Evolutionary conservation across 768 basidiomycete species (phyloP), one percentile per base, ranked within the genome.

Genomic region (Lactarius deliciosus): DNA sequence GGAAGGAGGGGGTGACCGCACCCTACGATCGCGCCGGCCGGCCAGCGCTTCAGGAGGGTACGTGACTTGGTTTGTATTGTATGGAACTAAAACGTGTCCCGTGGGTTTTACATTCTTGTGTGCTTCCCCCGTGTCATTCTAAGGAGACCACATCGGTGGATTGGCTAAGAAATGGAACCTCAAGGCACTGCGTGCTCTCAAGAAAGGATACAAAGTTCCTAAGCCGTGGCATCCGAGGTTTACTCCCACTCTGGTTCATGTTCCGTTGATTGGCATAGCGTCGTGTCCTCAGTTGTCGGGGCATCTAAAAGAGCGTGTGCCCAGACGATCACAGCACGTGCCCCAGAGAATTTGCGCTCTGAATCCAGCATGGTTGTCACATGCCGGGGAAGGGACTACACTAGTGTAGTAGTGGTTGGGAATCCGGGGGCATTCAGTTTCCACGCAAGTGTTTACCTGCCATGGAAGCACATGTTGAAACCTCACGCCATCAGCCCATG

Each of bases 401-500:
- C 66, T 59, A 20, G 57, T 16, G 57, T 53, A 25, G 50, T 55
- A 25, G 50, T 59, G 40, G 36, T 59, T 62, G 41, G 63, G 34
- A 43, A 40, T 18, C 66, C 40, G 55, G 57, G 25, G 47, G 50
- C 8, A 34, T 43, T 62, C 47, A 50, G 47, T 54, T 60, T 60
- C 40, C 43, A 55, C 34, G 53, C 62, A 28, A 38, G 40, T 38
- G 53, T 53, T 63, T 60, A 63, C 57, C 34, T 30, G 50, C 58
- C 58, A 45, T 60, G 59, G 66, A 64, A 68, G 62, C 57, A 41
- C 61, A 57, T 38, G 66, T 55, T 64, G 66, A 60, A 60, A 60
- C 57, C 62, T 55, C 66, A 64, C 66, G 57, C 62, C 65, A 63
- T 63, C 65, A 58, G 38, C 36, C 18, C 50, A 54, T 67, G 45